phyloP scores from a whole-genome alignment of 2,329 filamentous ascomycete genomes.

The Tolypocladium cylindrosporum region DNA sequence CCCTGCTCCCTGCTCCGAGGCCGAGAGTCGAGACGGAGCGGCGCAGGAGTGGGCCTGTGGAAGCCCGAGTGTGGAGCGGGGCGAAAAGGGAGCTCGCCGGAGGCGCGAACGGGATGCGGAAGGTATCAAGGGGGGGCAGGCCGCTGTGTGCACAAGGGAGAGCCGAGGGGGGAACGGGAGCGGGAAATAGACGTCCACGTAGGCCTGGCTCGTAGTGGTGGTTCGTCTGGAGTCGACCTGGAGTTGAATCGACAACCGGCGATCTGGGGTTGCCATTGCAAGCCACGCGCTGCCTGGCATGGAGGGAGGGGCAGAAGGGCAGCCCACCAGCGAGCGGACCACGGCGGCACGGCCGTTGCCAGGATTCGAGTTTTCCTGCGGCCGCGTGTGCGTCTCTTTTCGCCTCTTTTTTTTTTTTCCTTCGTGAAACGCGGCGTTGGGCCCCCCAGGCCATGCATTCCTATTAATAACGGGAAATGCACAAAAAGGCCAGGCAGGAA shows the following conservation, averaged over 20 bases:
- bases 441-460: background rate
- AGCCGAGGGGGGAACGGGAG: background rate
- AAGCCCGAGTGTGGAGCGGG: conserved; percentile 3
- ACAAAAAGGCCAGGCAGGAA: background rate
- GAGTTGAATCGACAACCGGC: background rate
- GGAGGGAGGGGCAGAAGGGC: background rate
- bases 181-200: background rate
- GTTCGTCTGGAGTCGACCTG: background rate
- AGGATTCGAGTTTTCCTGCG: background rate
- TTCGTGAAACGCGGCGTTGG: background rate
- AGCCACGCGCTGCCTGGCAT: background rate
- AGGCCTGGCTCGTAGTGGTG: background rate
- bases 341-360: background rate
- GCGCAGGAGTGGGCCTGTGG: conserved; percentile 4
- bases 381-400: background rate
- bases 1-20: conserved; percentile 2
- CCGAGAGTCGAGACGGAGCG: conserved; percentile 7
- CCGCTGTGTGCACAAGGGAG: background rate
- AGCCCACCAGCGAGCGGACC: background rate
- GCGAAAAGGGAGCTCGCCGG: background rate
- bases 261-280: background rate
- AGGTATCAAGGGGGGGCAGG: background rate
- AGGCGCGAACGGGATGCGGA: background rate
- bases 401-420: background rate
- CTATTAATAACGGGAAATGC: background rate